Conservation (phyloP, 179 eudicot genomes). For the Camellia oleifera region DNA sequence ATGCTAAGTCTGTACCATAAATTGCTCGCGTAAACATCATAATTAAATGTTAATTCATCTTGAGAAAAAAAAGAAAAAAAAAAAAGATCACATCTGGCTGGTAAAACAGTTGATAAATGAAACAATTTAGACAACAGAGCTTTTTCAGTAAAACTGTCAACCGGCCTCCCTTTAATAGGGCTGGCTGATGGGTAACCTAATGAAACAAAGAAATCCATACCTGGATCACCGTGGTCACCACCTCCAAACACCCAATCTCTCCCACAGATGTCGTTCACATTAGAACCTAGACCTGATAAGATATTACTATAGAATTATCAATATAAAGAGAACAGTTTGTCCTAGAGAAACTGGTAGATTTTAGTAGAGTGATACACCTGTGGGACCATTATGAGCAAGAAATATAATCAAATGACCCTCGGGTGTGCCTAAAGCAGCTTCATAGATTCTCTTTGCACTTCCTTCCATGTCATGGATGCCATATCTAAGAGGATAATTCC, state of each 20-base stretch:
- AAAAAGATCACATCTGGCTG: too few species aligned
- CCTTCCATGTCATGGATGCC: slow-evolving; percentile 64
- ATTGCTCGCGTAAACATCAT: background rate
- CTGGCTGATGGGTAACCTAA: background rate
- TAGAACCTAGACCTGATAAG: slow-evolving; percentile 51
- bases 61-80: too few species aligned
- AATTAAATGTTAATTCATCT: background rate
- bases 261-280: slow-evolving; percentile 27
- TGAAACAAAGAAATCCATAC: background rate
- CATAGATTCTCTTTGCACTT: slow-evolving; percentile 66
- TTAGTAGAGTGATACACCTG: slow-evolving; percentile 40
- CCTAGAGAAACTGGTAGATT: background rate
- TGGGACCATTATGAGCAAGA: slow-evolving; percentile 97
- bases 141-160: background rate
- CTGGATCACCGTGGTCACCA: slow-evolving; percentile 63
- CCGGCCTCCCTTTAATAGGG: background rate
- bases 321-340: background rate
- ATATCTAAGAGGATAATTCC: slow-evolving; percentile 45
- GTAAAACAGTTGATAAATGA: background rate
- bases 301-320: background rate
- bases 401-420: slow-evolving; percentile 57
- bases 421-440: slow-evolving; percentile 65
- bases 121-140: background rate
- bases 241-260: slow-evolving; percentile 24
- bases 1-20: slow-evolving; percentile 60